Evolutionary conservation across 805 yeast genomes (phyloP).

Genomic region (Tetrapisispora iriomotensis): DNA sequence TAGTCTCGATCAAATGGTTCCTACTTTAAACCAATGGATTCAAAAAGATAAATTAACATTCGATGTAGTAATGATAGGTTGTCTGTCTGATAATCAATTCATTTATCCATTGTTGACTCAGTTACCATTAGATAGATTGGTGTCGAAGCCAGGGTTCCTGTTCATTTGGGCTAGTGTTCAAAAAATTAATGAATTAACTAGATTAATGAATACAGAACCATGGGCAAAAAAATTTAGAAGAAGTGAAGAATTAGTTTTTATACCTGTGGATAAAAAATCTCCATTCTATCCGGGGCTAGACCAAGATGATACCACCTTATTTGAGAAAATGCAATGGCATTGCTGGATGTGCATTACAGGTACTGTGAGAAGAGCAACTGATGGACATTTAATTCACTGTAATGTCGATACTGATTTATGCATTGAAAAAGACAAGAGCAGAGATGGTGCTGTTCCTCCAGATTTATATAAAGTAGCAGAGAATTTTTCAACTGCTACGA

Average conservation of each 20-base stretch:
- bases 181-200: slow-evolving; percentile 54
- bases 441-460: slow-evolving; percentile 53
- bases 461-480: slow-evolving; percentile 76
- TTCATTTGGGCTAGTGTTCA: slow-evolving; percentile 82
- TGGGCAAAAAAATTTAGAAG: slow-evolving; percentile 70
- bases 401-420: slow-evolving; percentile 84
- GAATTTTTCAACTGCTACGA: slow-evolving; percentile 73
- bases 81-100: slow-evolving; percentile 65
- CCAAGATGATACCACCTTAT: slow-evolving; percentile 38
- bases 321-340: slow-evolving; percentile 82
- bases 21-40: slow-evolving; percentile 54
- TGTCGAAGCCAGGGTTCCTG: slow-evolving; percentile 78
- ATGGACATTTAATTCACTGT: slow-evolving; percentile 79
- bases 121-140: slow-evolving; percentile 61
- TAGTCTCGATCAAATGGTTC: slow-evolving; percentile 42
- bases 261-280: slow-evolving; percentile 57
- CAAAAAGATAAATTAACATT: slow-evolving; percentile 49
- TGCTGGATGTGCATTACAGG: slow-evolving; percentile 98
- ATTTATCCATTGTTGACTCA: slow-evolving; percentile 50
- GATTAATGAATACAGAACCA: slow-evolving; percentile 40
- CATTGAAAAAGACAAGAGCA: slow-evolving; percentile 42
- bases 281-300: slow-evolving; percentile 55
- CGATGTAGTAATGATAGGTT: slow-evolving; percentile 89
- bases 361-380: slow-evolving; percentile 78
- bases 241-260: slow-evolving; percentile 80